Evolutionary conservation across 192 early-diverging fungal genomes (phyloP), one percentile per base, ranked within the genome.

Genomic region (Mortierella claussenii): DNA sequence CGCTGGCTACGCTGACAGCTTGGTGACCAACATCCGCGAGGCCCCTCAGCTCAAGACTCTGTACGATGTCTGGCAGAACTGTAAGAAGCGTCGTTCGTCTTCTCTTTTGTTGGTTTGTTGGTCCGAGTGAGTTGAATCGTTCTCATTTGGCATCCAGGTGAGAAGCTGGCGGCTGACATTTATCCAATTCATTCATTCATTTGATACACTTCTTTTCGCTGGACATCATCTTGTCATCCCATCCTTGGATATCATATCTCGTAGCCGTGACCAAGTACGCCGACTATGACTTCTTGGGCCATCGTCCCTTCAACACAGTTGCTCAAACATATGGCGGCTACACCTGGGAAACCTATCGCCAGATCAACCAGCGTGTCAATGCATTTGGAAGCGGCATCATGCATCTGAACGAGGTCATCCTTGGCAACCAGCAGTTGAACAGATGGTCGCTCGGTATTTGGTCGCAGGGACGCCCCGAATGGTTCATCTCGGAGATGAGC

Each of bases 301-400:
- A 83, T 46, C 89, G 93, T 52, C 62, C 84, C 2, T 83, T 83
- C 62, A 84, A 90, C 76, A 76, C 80, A 13, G 79, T 81, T 20
- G 82, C 89, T 13, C 85, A 88, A 66, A 83, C 80, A 24, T 86
- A 86, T 75, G 92, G 88, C 48, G 79, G 80, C 17, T 94, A 86
- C 78, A 79, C 82, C 20, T 94, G 91, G 91, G 80, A 88, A 62
- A 90, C 90, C 4, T 94, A 92, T 56, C 79, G 69, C 24, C 82
- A 93, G 60, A 83, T 86, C 48, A 82, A 80, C 65, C 75, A 87
- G 42, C 87, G 89, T 18, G 78, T 84, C 31, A 82, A 79, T 44
- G 83, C 86, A 40, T 85, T 94, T 53, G 93, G 90, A 30, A 88
- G 88, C 47, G 93, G 93, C 15, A 66, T 94, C 42, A 52, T 90